Percentiles rank a stretch among this genome's conserved stretches.
phyloP scores from a whole-genome alignment of 1,284 basidiomycete species.

The Fomes fomentarius region DNA sequence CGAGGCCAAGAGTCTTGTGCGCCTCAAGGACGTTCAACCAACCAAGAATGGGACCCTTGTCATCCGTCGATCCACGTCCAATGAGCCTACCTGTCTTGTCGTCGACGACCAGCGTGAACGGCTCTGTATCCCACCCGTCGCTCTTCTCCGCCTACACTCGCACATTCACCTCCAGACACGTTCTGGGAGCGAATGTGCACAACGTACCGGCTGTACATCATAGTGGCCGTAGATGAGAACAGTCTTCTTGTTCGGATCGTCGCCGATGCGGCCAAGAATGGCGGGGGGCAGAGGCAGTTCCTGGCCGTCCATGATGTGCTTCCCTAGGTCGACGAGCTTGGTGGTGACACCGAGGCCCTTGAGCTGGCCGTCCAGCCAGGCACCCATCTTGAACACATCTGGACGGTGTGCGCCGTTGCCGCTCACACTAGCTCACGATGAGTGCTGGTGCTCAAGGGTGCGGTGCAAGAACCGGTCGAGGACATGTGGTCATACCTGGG shows the following conservation, averaged over 20 bases:
- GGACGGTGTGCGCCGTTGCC: constrained; percentile 68
- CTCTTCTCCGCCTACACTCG: constrained; percentile 59
- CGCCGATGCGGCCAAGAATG: constrained; percentile 84
- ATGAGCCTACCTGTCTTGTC: constrained; percentile 74
- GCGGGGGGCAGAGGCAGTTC: constrained; percentile 85
- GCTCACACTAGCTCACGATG: constrained; percentile 49
- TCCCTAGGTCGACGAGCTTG: constrained; percentile 76
- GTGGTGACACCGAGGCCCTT: constrained; percentile 78
- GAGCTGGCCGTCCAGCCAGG: constrained; percentile 76
- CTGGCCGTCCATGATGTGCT: constrained; percentile 81
- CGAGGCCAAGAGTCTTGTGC: constrained; percentile 72
- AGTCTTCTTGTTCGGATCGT: constrained; percentile 88
- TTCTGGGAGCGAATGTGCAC: neutral
- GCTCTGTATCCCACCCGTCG: constrained; percentile 93
- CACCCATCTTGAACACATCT: constrained; percentile 84
- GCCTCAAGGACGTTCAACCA: constrained; percentile 97
- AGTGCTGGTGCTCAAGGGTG: constrained; percentile 31
- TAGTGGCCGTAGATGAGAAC: constrained; percentile 93
- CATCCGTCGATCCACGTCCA: constrained; percentile 91
- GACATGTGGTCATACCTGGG: constrained; percentile 60
- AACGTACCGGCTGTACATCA: constrained; percentile 81
- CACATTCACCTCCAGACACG: neutral
- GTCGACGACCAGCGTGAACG: constrained; percentile 82
- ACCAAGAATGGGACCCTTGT: constrained; percentile 92
- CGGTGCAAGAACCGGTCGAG: neutral